Evolutionary conservation across 192 early-diverging fungal genomes (phyloP).

Genomic region (Mortierella hygrophila): DNA sequence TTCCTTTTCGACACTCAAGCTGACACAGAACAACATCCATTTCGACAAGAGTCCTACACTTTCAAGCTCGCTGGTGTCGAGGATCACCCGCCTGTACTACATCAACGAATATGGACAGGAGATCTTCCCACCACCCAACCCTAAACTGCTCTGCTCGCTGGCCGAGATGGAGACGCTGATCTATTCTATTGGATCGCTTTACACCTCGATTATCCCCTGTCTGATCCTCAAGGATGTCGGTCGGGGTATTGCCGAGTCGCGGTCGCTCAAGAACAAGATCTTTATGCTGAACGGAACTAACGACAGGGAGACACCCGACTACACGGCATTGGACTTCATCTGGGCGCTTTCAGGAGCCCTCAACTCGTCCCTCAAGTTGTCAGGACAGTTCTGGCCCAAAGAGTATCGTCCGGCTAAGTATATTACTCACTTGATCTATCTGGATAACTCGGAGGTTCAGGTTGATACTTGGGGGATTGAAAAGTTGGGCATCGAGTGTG

Average conservation of each 20-base stretch:
- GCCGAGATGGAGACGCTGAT: constrained; percentile 66
- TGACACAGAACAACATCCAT: constrained; percentile 46
- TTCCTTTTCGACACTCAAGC: constrained; percentile 45
- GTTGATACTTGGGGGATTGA: constrained; percentile 62
- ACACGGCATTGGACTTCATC: constrained; percentile 80
- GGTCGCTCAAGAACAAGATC: constrained; percentile 69
- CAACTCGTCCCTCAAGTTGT: constrained; percentile 61
- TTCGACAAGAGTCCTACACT: constrained; percentile 44
- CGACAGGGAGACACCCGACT: constrained; percentile 78
- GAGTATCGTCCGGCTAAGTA: constrained; percentile 52
- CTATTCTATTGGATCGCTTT: constrained; percentile 81
- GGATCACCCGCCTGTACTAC: constrained; percentile 77
- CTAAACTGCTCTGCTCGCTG: constrained; percentile 66
- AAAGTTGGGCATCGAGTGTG: constrained; percentile 62
- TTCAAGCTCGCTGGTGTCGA: constrained; percentile 31
- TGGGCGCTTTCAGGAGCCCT: constrained; percentile 74
- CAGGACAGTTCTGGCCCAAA: constrained; percentile 49
- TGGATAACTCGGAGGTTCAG: constrained; percentile 63
- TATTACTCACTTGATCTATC: constrained; percentile 66
- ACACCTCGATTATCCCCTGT: constrained; percentile 81
- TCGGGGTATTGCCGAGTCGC: constrained; percentile 67
- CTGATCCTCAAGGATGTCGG: constrained; percentile 78
- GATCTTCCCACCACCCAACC: constrained; percentile 74
- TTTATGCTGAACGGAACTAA: constrained; percentile 77
- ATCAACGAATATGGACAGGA: constrained; percentile 81